Conservation (phyloP, 2,329 filamentous ascomycete species). For the Dactylella cylindrospora region DNA sequence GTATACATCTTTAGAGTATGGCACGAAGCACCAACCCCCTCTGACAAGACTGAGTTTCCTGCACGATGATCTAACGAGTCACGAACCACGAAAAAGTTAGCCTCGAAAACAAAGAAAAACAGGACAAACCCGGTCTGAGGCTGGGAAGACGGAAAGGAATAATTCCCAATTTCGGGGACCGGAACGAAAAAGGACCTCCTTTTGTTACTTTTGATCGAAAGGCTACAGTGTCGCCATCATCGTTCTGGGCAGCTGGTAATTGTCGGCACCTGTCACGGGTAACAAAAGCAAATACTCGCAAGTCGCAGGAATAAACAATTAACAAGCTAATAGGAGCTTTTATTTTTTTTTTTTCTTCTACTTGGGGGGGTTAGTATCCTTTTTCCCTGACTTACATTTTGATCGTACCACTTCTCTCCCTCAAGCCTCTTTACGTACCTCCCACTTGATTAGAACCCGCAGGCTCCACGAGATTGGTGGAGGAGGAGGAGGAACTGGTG, state of each 20-base stretch:
- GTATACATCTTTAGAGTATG: too few species aligned
- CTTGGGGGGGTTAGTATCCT: too few species aligned
- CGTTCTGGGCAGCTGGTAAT: conserved; percentile 33
- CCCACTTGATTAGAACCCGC: conserved; percentile 37
- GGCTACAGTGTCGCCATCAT: conserved; percentile 37
- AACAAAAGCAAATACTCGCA: conserved; percentile 37
- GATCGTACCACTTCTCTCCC: conserved; percentile 43
- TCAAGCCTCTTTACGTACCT: conserved; percentile 37
- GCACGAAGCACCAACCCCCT: conserved; percentile 6
- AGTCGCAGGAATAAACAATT: conserved; percentile 28
- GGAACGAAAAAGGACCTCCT: conserved; percentile 8
- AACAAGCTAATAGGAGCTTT: conserved; percentile 44
- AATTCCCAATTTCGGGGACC: conserved; percentile 17
- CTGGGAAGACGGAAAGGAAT: conserved; percentile 40
- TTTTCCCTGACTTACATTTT: conserved; percentile 38
- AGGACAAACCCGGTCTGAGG: conserved; percentile 40
- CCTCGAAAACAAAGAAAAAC: conserved; percentile 39
- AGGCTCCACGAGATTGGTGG: too few species aligned
- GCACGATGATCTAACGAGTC: conserved; percentile 45
- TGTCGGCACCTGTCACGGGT: conserved; percentile 39
- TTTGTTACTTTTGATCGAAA: too few species aligned
- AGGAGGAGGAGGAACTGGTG: too few species aligned
- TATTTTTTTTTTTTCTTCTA: too few species aligned
- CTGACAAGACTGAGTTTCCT: conserved; percentile 19
- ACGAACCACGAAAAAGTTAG: conserved; percentile 44